These are phyloP conservation scores for Sugiyamaella valdiviana DNA, from an alignment of 805 yeast genomes.

Conservation along the genomic window DNA sequence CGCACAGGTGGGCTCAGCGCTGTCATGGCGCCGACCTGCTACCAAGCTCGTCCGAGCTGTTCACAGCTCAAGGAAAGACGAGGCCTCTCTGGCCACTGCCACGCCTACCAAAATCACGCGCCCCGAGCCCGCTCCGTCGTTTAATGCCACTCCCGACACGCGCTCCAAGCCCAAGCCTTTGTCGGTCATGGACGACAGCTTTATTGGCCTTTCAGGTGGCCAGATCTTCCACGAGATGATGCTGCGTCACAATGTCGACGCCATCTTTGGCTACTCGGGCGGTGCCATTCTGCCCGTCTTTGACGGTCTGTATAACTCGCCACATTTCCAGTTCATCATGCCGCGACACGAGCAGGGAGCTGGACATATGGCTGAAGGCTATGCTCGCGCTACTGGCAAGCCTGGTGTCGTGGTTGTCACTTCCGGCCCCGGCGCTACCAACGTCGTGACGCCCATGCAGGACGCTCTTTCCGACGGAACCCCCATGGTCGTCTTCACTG, in stretches of 20 bases:
- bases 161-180: conserved; percentile 1
- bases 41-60: not conserved
- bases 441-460: conserved; percentile 96
- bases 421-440: conserved; percentile 99
- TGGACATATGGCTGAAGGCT: conserved; percentile 99
- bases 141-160: conserved; percentile 23
- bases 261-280: conserved; percentile 96
- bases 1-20: not conserved
- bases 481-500: conserved; percentile 93
- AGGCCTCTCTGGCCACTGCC: conserved; percentile 5
- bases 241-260: conserved; percentile 91
- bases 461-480: conserved; percentile 97
- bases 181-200: conserved; percentile 50
- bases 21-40: not conserved
- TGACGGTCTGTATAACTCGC: conserved; percentile 92
- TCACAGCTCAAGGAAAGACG: not conserved
- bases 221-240: conserved; percentile 98
- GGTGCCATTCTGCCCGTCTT: conserved; percentile 98
- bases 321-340: conserved; percentile 79
- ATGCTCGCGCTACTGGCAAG: conserved; percentile 91
- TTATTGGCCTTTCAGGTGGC: conserved; percentile 96
- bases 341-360: conserved; percentile 99
- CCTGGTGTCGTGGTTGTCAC: conserved; percentile 98
- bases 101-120: conserved; percentile 20
- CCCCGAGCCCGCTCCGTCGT: conserved; percentile 35